Percentiles rank a stretch among this genome's conserved stretches.
phyloP scores from a whole-genome alignment of 2,329 filamentous ascomycete genomes.

The Fusarium nematophilum region DNA sequence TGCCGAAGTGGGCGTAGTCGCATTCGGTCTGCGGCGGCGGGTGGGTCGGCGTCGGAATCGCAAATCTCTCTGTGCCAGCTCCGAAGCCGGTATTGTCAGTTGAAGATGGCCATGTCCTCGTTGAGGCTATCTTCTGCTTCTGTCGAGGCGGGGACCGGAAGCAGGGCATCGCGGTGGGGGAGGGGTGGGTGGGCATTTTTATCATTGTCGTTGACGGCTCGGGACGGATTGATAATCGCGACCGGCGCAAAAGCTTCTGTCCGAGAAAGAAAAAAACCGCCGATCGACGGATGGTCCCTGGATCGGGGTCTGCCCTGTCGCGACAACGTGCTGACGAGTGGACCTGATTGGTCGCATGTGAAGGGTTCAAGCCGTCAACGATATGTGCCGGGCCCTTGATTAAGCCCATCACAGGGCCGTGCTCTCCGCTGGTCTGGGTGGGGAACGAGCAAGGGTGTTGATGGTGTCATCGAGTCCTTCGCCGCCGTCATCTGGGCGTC shows the following conservation, averaged over 20 bases:
- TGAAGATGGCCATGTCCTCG: neutral
- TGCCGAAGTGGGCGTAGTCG: constrained; percentile 40
- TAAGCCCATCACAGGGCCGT: constrained; percentile 10
- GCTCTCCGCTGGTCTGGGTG: constrained; percentile 2
- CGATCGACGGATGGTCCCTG: constrained; percentile 27
- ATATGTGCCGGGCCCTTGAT: constrained; percentile 18
- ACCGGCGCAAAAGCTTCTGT: neutral
- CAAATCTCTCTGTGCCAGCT: constrained; percentile 12
- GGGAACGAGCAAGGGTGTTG: constrained; percentile 26
- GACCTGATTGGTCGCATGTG: constrained; percentile 23
- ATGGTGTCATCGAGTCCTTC: constrained; percentile 36
- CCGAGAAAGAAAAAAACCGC: constrained; percentile 2
- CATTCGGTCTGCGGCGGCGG: constrained; percentile 20
- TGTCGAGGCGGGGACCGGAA: neutral
- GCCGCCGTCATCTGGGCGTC: constrained; percentile 8
- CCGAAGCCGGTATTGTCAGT: neutral
- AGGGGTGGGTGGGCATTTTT: neutral
- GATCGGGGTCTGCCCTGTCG: constrained; percentile 12
- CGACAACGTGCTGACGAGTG: neutral
- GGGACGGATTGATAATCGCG: neutral
- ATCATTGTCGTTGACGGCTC: neutral
- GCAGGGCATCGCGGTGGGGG: neutral
- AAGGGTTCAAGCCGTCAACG: constrained; percentile 34
- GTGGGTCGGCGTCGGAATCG: constrained; percentile 32
- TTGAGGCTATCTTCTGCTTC: neutral